phyloP scores from a whole-genome alignment of 2,329 filamentous ascomycete species.

The Fusarium guadeloupense region DNA sequence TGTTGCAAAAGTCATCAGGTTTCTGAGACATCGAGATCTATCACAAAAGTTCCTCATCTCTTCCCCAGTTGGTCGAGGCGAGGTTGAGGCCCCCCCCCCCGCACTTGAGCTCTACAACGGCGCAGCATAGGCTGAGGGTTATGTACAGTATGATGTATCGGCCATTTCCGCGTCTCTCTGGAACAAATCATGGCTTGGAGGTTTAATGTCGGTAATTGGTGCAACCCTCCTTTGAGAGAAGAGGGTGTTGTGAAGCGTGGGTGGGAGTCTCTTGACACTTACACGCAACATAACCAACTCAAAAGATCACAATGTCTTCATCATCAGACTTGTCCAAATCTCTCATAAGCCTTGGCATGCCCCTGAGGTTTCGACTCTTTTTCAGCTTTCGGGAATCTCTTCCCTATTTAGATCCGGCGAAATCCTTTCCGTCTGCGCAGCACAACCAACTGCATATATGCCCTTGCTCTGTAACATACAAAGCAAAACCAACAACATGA shows the following conservation, averaged over 20 bases:
- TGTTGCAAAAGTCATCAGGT: neutral
- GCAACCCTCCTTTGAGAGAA: constrained; percentile 13
- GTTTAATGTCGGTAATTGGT: neutral
- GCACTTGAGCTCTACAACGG: constrained; percentile 15
- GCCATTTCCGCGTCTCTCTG: constrained; percentile 20
- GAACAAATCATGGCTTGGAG: neutral
- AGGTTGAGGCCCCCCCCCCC: constrained; percentile 10
- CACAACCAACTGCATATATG: constrained; percentile 28
- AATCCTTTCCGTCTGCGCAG: constrained; percentile 22
- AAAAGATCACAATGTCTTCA: neutral
- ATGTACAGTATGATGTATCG: neutral
- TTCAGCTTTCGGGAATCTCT: constrained; percentile 22
- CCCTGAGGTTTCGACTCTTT: constrained; percentile 3
- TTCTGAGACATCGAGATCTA: constrained; percentile 17
- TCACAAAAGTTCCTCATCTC: constrained; percentile 22
- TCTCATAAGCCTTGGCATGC: neutral
- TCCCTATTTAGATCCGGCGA: constrained; percentile 20
- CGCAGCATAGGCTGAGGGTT: constrained; percentile 8
- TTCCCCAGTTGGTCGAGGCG: neutral
- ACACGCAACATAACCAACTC: neutral
- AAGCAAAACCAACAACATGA: constrained; percentile 11
- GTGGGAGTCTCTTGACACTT: constrained; percentile 20
- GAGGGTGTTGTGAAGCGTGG: constrained; percentile 23
- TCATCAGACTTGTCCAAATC: neutral
- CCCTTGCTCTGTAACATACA: neutral